phyloP scores from a whole-genome alignment of 495 filamentous ascomycete species.

The Hypomontagnella submonticulosa region DNA sequence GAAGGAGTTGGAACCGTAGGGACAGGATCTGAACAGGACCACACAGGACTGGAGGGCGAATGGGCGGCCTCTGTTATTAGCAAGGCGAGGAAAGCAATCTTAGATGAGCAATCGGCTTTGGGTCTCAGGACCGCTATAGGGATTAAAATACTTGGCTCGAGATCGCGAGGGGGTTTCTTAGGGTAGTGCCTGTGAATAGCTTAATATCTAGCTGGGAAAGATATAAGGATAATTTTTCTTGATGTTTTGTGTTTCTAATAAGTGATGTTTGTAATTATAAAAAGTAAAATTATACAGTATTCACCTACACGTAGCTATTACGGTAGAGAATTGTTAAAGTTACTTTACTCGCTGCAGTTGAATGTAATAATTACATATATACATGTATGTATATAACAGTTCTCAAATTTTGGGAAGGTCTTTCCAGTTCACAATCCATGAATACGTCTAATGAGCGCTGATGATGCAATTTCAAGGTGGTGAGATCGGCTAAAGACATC shows the following conservation, averaged over 20 bases:
- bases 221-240: slow-evolving; percentile 27
- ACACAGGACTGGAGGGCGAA: slow-evolving; percentile 33
- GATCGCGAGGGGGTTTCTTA: slow-evolving; percentile 15
- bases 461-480: no score
- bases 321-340: no score
- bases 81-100: slow-evolving; percentile 28
- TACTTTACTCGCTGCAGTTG: no score
- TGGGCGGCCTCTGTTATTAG: slow-evolving; percentile 32
- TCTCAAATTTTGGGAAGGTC: no score
- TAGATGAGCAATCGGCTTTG: slow-evolving; percentile 35
- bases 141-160: slow-evolving; percentile 25
- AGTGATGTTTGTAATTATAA: background rate
- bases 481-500: no score
- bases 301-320: no score
- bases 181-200: slow-evolving; percentile 26
- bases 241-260: background rate
- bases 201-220: slow-evolving; percentile 38
- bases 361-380: no score
- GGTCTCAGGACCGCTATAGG: slow-evolving; percentile 36
- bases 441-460: no score
- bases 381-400: no score
- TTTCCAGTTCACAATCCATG: no score
- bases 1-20: slow-evolving; percentile 25
- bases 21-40: slow-evolving; percentile 29
- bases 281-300: no score